A percentile compares a stretch with the other conserved stretches of the same genome.
Evolutionary conservation across 768 basidiomycete species (phyloP).

Genomic region (Termitomyces sp.): DNA sequence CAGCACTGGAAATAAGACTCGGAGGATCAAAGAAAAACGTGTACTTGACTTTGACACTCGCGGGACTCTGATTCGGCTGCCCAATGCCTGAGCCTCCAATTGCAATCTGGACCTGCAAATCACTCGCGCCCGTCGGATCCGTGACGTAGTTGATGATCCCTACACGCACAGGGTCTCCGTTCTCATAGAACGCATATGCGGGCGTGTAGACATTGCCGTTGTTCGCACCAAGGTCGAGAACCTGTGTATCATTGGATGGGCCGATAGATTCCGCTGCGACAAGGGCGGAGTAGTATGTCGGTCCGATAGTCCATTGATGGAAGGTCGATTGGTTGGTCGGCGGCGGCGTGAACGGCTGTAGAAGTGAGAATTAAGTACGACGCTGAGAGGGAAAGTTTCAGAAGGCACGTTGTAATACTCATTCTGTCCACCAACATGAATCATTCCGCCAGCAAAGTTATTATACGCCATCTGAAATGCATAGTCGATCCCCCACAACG

Average conservation of each 20-base stretch:
- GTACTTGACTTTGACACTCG: conserved; percentile 56
- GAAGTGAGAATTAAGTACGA: conserved; percentile 31
- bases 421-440: conserved; percentile 62
- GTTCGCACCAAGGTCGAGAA: conserved; percentile 62
- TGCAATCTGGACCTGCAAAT: conserved; percentile 49
- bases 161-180: conserved; percentile 55
- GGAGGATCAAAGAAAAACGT: conserved; percentile 15
- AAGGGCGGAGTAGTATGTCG: conserved; percentile 73
- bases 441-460: conserved; percentile 48
- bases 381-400: conserved; percentile 28
- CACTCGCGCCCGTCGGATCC: conserved; percentile 55
- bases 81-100: conserved; percentile 41
- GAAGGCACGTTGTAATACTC: conserved; percentile 63
- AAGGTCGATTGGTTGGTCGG: conserved; percentile 56
- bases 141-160: conserved; percentile 72
- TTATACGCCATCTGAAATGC: conserved; percentile 52
- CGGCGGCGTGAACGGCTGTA: conserved; percentile 53
- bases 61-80: conserved; percentile 35
- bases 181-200: conserved; percentile 72
- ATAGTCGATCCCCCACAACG: conserved; percentile 65
- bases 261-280: conserved; percentile 70
- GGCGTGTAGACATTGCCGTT: conserved; percentile 54
- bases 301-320: conserved; percentile 73
- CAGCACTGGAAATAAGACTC: conserved; percentile 2
- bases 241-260: conserved; percentile 53